Evolutionary conservation across 1,139 yeast genomes (phyloP), one percentile per base, ranked within the genome.

Genomic region (Pichia sp.): DNA sequence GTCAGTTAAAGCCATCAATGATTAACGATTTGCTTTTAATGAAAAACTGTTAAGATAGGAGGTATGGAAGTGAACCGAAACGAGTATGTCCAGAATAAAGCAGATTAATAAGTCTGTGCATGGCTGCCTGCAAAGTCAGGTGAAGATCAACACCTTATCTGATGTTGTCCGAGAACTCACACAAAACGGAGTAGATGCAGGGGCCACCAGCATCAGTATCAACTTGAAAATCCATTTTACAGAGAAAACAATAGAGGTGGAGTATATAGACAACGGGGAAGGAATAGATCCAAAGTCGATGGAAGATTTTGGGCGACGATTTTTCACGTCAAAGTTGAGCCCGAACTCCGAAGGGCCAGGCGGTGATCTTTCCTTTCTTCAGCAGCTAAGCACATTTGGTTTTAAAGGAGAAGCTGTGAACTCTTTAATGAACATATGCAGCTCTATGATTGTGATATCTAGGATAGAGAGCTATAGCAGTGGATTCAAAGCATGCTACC

Each of bases 131-230:
- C 53, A 51, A 41, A 55, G 61, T 40, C 53, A 52, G n/a, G 36
- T 51, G 5, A 48, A 36, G 5, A 12, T 59, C 10, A 30, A 37
- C 2, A 12, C 42, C 3, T 39, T 56, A 8, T 28, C 37, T 5
- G 67, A 58, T 57, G 91, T 89, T 0, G 68, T 87, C 18, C 77
- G 83, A 58, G 96, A 88, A 64, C 70, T 93, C 64, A 65, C 90
- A 48, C 91, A 87, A 64, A 91, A 91, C 69, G 76, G 91, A 30
- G 70, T 90, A 1, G 97, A 91, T 66, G 91, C 96, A 0, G 75
- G 77, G 0, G 79, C 95, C 12, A 70, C 80, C 0, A 58, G 70
- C 7, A 75, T 93, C 13, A 80, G 75, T 39, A 74, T 91, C 2
- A 64, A 76, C 10, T 75, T 85, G 8, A 81, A 81, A 59, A 37